Evolutionary conservation across 78 protist genomes (phyloP), one percentile per base, ranked within the genome.

Genomic region (Guillardia theta): DNA sequence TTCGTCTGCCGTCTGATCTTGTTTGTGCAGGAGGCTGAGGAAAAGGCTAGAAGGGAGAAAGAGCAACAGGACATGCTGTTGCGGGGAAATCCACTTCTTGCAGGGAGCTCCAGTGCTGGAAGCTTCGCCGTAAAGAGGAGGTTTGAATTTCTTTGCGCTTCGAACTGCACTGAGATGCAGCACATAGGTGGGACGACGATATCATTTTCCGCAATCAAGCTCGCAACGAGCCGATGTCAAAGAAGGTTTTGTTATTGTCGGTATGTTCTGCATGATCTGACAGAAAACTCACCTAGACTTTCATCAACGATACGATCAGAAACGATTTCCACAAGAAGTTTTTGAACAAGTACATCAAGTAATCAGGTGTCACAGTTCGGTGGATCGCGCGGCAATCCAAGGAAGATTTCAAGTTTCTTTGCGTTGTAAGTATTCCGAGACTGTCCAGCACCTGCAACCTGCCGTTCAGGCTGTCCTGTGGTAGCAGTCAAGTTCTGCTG

Each of bases 231-330:
- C 50, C 50, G 53, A 30, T 8, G 53, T 12, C 90, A 27, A 78
- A 78, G 90, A 78, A 78, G 50, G 41, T 12, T 12, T 18, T 53
- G 18, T 53, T 53, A 70, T 9, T 9, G n/a, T n/a, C n/a, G n/a
- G n/a, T n/a, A n/a, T n/a, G n/a, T n/a, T n/a, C n/a, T n/a, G n/a
- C n/a, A n/a, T n/a, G n/a, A n/a, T n/a, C n/a, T n/a, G n/a, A n/a
- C n/a, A n/a, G n/a, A n/a, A n/a, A n/a, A n/a, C n/a, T n/a, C n/a
- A n/a, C n/a, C n/a, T n/a, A 95, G 64, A n/a, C 95, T 21, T 98
- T 97, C 94, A 95, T 98, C 88, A 98, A 98, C 92, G 99, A 98
- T 94, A 97, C 98, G 18, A 83, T 97, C 6, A 95, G 99, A 37
- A 95, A 94, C 83, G 98, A 97, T 78, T 98, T 98, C 94, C 99